A percentile compares a stretch with the other conserved stretches of the same genome.
Conservation (phyloP, 176 grass and related monocot genomes). For the Saccharum officinarum region DNA sequence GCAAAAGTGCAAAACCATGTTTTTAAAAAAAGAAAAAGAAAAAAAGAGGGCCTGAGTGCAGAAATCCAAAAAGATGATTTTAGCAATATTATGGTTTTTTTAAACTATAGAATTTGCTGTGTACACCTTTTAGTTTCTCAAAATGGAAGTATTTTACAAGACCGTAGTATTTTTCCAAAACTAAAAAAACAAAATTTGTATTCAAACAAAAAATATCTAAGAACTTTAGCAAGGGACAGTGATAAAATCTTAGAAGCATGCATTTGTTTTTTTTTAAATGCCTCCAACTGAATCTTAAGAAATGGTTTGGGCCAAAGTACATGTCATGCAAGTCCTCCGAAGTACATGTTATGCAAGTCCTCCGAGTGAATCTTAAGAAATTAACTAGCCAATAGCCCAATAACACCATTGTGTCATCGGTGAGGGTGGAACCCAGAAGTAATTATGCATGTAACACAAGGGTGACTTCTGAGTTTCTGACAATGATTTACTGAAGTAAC, state of each 20-base stretch:
- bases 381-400: background rate
- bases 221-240: background rate
- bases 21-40: no score
- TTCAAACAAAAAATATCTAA: background rate
- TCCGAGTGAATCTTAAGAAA: constrained; percentile 10
- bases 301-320: background rate
- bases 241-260: background rate
- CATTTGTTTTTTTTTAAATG: background rate
- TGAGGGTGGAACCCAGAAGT: constrained; percentile 1
- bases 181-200: background rate
- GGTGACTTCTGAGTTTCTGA: background rate
- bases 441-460: constrained; percentile 11
- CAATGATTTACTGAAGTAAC: background rate
- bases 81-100: background rate
- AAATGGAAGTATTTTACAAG: background rate
- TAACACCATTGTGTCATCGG: background rate
- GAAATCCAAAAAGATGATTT: background rate
- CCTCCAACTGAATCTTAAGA: background rate
- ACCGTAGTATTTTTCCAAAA: background rate
- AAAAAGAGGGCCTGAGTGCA: background rate
- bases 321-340: background rate
- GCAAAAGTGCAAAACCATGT: background rate
- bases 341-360: background rate
- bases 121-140: background rate
- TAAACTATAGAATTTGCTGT: background rate